Conservation (phyloP, 169 alveolate species). For the Neospora caninum region DNA sequence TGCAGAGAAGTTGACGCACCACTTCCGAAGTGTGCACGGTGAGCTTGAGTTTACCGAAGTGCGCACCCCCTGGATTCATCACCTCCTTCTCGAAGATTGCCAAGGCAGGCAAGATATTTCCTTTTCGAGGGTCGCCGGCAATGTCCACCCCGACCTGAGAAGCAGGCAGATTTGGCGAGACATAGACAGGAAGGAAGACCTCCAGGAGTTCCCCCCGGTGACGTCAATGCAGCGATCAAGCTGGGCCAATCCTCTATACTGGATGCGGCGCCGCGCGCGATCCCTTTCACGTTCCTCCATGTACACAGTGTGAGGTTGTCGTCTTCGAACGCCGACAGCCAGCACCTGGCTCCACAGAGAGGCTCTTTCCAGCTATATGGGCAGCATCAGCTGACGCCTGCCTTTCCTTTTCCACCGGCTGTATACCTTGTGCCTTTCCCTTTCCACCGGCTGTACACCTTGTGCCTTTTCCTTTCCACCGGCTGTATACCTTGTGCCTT, state of each 20-base stretch:
- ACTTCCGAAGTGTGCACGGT: conserved; percentile 40
- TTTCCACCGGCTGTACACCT: too few species aligned
- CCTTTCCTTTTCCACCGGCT: too few species aligned
- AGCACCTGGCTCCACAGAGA: too few species aligned
- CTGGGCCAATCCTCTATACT: too few species aligned
- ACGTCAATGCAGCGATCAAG: background rate
- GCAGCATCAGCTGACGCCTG: too few species aligned
- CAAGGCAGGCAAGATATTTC: conserved; percentile 8
- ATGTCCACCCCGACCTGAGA: conserved; percentile 44
- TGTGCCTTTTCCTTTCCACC: too few species aligned
- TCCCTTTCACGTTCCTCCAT: too few species aligned
- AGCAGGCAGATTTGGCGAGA: background rate
- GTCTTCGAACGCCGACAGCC: too few species aligned
- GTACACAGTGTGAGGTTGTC: too few species aligned
- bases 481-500: background rate
- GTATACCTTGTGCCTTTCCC: too few species aligned
- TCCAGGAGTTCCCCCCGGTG: background rate
- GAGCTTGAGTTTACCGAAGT: background rate
- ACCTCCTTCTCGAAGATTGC: conserved; percentile 10
- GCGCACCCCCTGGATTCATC: background rate
- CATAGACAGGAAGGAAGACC: background rate
- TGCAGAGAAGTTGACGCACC: background rate
- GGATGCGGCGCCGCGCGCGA: too few species aligned
- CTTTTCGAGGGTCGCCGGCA: conserved; percentile 43
- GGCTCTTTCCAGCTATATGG: too few species aligned